Base-by-base conservation (phyloP, 352 stramenopile species). In the Phytophthora hibernalis region DNA sequence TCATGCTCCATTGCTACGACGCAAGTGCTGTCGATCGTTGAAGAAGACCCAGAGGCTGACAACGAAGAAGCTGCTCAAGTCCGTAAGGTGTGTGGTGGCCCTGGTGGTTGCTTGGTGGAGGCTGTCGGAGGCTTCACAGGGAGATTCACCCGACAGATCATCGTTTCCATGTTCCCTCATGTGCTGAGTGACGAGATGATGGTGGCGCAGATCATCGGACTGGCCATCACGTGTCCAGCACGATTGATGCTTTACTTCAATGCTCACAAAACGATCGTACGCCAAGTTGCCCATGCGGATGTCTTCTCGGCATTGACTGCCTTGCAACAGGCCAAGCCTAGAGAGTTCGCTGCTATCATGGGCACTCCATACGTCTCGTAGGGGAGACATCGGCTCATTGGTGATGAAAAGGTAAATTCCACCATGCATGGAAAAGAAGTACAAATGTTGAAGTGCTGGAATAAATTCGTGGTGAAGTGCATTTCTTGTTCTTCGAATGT, bases 1-100 rank as follows among this genome's bases (percentile, higher is more conserved):
- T 71, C 61, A 18, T 74, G 61, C 44, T 42, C 54, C 16, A 74
- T 70, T 48, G 67, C 61, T 33, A 74, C 67, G 40, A 74, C 67
- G 13, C 58, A 72, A 68, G 61, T 74, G 22, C 33, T 65, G 47
- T n/a, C 54, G 0, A 15, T 53, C 22, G 47, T 71, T 6, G 61
- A 67, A n/a, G 61, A 75, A 52, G 61, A 75, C 35, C 48, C 43
- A 4, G 67, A 70, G 26, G 61, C 20, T 9, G 66, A 74, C 35
- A 56, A 59, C 11, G n/a, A 67, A 38, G 54, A 68, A 26, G 38
- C 48, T 28, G 54, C 61, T 16, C 20, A 63, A 22, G 61, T 67
- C 28, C 56, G 54, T 5, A 56, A 65, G 20, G 58, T 72, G 11
- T 70, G 57, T 18, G 49, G 49, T 8, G 53, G 56, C 0, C 24